These are phyloP conservation scores for Metschnikowia lunata DNA, from an alignment of 805 yeast species.

Conservation along the genomic window DNA sequence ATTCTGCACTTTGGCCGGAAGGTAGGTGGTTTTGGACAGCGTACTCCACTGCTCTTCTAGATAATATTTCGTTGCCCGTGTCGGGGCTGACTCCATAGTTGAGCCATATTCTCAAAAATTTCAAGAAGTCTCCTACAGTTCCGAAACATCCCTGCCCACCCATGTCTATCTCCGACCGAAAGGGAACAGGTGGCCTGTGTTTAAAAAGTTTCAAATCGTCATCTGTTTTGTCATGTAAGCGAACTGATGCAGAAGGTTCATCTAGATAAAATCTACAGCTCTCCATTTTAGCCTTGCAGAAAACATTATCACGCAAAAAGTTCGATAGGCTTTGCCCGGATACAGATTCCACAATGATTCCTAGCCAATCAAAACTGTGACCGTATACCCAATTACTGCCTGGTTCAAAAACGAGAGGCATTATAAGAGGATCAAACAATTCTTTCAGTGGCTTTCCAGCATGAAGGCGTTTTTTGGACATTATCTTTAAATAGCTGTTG, in stretches of 20 bases:
- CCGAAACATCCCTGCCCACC: conserved; percentile 43
- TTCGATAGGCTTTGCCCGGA: conserved; percentile 31
- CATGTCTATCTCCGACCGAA: conserved; percentile 28
- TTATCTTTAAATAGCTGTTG: conserved; percentile 24
- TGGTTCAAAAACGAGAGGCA: conserved; percentile 30
- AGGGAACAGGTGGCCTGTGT: conserved; percentile 9
- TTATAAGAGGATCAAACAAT: conserved; percentile 24
- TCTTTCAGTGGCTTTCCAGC: conserved; percentile 19
- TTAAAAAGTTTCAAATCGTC: conserved; percentile 4
- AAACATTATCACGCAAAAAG: conserved; percentile 27
- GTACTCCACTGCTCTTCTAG: conserved; percentile 25
- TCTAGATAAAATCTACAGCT: conserved; percentile 15
- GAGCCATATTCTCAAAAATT: conserved; percentile 35
- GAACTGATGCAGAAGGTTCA: conserved; percentile 5
- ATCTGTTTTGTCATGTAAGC: conserved; percentile 5
- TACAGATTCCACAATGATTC: conserved; percentile 31
- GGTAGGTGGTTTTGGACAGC: conserved; percentile 34
- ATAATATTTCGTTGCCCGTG: conserved; percentile 27
- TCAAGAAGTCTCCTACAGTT: conserved; percentile 34
- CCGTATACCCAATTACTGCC: conserved; percentile 38
- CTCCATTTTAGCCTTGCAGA: conserved; percentile 33
- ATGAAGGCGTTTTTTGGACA: conserved; percentile 17
- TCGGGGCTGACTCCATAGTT: conserved; percentile 41
- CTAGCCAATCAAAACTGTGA: conserved; percentile 36
- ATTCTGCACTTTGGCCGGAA: conserved; percentile 14